Conservation (phyloP, 2,329 filamentous ascomycete species). For the Leptographium galeiforme region DNA sequence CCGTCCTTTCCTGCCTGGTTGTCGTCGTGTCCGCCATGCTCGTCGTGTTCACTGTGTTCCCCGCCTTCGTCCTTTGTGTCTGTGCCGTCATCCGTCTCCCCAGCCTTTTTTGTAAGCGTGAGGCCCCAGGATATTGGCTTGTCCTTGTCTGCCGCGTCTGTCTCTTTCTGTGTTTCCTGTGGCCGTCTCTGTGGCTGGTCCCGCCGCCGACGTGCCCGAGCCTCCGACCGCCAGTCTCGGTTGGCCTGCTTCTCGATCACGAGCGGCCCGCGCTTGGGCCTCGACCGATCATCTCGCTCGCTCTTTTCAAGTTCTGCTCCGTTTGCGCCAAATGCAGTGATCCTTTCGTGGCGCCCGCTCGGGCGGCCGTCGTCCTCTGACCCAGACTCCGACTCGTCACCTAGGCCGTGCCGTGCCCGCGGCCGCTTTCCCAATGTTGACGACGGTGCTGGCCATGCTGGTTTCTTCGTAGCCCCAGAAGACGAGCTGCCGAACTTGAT, state of each 20-base stretch:
- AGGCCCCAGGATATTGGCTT: slow-evolving; percentile 25
- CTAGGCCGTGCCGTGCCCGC: slow-evolving; percentile 25
- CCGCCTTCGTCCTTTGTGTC: background rate
- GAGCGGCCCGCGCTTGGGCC: slow-evolving; percentile 10
- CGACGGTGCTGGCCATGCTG: slow-evolving; percentile 21
- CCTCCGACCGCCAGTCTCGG: slow-evolving; percentile 20
- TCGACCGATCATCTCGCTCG: slow-evolving; percentile 5
- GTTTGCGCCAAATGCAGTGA: slow-evolving; percentile 20
- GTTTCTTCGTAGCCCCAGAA: slow-evolving; percentile 12
- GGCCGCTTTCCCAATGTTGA: slow-evolving; percentile 36
- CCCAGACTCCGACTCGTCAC: slow-evolving; percentile 29
- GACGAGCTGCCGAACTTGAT: slow-evolving; percentile 29
- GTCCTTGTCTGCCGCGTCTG: slow-evolving; percentile 18
- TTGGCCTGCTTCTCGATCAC: slow-evolving; percentile 14
- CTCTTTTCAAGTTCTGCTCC: slow-evolving; percentile 13
- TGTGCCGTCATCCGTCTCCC: background rate
- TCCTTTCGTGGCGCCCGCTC: slow-evolving; percentile 15
- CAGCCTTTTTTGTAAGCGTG: slow-evolving; percentile 17
- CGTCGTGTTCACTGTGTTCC: background rate
- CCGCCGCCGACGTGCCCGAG: slow-evolving; percentile 13
- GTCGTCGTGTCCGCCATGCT: background rate
- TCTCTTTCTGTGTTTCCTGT: slow-evolving; percentile 10
- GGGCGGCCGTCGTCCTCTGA: slow-evolving; percentile 13
- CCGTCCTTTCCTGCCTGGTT: background rate
- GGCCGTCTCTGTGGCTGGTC: background rate